These are phyloP conservation scores for Vicia faba DNA, from an alignment of 306 rosid genomes.

Conservation along the genomic window DNA sequence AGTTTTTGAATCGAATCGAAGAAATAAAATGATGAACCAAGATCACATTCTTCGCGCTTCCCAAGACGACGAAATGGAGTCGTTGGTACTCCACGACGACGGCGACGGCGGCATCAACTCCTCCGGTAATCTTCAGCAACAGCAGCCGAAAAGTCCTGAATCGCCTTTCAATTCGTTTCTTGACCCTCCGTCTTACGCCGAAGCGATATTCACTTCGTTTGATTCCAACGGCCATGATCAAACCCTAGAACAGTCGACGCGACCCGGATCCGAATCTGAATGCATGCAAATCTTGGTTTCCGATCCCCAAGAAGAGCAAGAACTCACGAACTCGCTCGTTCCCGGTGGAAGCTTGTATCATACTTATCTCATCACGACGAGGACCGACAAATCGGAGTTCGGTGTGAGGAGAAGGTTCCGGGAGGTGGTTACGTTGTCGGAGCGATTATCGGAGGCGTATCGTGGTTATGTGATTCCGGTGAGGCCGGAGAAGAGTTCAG, in stretches of 20 bases:
- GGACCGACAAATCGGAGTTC: conserved; percentile 65
- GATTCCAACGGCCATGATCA: conserved; percentile 51
- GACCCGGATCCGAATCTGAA: conserved; percentile 50
- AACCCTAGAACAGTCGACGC: conserved; percentile 22
- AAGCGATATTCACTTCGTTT: conserved; percentile 67
- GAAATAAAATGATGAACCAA: conserved; percentile 44
- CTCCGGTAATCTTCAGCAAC: conserved; percentile 28
- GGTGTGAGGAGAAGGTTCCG: conserved; percentile 84
- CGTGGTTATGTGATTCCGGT: conserved; percentile 82
- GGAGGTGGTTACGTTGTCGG: conserved; percentile 83
- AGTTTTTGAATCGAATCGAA: background rate
- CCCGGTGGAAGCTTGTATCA: conserved; percentile 67
- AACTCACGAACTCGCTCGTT: conserved; percentile 68
- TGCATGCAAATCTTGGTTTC: conserved; percentile 66
- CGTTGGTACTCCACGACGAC: conserved; percentile 48
- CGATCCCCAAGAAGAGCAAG: conserved; percentile 86
- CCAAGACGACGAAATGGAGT: conserved; percentile 49
- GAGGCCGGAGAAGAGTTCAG: conserved; percentile 90
- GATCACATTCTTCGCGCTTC: conserved; percentile 37
- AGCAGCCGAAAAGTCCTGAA: conserved; percentile 48
- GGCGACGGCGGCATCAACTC: background rate
- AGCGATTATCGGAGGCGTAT: conserved; percentile 76
- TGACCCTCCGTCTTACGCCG: conserved; percentile 73
- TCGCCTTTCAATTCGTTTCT: conserved; percentile 54
- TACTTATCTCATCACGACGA: conserved; percentile 74